Percentiles rank a stretch among this genome's conserved stretches.
These are phyloP conservation scores for Rubia peregrina DNA, from an alignment of 305 asterid genomes.

Conservation along the genomic window DNA sequence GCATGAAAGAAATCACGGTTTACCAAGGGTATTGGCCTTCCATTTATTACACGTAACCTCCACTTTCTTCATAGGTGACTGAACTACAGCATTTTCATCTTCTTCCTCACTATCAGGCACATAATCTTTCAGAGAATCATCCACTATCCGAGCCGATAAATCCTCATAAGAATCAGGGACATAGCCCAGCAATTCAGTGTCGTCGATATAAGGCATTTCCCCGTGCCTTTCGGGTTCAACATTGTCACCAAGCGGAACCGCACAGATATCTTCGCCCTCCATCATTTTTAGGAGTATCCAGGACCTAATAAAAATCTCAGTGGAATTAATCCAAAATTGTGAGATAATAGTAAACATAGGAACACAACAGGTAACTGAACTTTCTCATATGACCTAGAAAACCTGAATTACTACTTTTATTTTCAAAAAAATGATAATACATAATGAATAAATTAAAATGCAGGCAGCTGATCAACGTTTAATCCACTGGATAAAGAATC, in stretches of 20 bases:
- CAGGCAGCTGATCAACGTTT: neutral
- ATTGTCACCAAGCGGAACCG: conserved; percentile 28
- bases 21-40: conserved; percentile 7
- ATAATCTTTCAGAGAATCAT: conserved; percentile 26
- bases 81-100: neutral
- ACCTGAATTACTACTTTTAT: neutral
- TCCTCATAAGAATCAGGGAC: conserved; percentile 32
- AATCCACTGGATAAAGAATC: no score
- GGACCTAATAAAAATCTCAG: neutral
- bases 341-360: neutral
- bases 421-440: no score
- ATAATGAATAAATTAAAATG: neutral
- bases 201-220: conserved; percentile 21
- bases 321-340: neutral
- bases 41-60: conserved; percentile 22
- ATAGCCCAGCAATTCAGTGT: conserved; percentile 30
- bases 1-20: neutral
- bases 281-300: neutral
- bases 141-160: conserved; percentile 25
- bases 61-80: conserved; percentile 13
- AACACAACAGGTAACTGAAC: neutral
- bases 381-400: neutral
- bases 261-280: conserved; percentile 29
- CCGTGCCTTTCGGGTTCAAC: conserved; percentile 26
- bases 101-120: conserved; percentile 74